Conservation (phyloP, 129 eudicot genomes). For the Mikania micrantha region DNA sequence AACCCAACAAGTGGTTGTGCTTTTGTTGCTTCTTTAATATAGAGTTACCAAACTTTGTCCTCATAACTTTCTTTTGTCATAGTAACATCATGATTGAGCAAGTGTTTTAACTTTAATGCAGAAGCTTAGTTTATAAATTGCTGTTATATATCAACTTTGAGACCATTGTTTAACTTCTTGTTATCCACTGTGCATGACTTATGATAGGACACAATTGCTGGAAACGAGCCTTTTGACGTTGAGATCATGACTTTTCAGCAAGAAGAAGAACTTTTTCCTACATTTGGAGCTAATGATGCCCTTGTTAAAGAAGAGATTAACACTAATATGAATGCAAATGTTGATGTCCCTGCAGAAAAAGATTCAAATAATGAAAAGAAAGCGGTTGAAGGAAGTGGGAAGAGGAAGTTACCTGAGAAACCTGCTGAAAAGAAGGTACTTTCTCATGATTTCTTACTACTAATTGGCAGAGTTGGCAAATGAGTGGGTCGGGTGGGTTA, state of each 20-base stretch:
- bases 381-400: conserved; percentile 35
- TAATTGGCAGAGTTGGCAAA: not conserved
- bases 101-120: not conserved
- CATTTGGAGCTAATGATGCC: conserved; percentile 35
- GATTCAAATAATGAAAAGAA: conserved; percentile 31
- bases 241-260: conserved; percentile 66
- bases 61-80: not conserved
- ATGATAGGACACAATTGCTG: conserved; percentile 32
- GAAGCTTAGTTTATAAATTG: not conserved
- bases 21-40: not conserved
- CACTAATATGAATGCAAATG: conserved; percentile 31
- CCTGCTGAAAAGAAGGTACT: conserved; percentile 65
- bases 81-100: not conserved
- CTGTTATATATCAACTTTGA: not conserved
- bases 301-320: conserved; percentile 40
- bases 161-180: not conserved
- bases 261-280: conserved; percentile 79
- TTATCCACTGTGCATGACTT: conserved; percentile 14
- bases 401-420: conserved; percentile 69
- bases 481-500: not conserved
- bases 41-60: not conserved
- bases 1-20: not conserved
- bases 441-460: not conserved
- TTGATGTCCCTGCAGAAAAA: conserved; percentile 23
- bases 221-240: conserved; percentile 45